Conservation (phyloP, 2,329 filamentous ascomycete species). For the Sclerotinia trifoliorum region DNA sequence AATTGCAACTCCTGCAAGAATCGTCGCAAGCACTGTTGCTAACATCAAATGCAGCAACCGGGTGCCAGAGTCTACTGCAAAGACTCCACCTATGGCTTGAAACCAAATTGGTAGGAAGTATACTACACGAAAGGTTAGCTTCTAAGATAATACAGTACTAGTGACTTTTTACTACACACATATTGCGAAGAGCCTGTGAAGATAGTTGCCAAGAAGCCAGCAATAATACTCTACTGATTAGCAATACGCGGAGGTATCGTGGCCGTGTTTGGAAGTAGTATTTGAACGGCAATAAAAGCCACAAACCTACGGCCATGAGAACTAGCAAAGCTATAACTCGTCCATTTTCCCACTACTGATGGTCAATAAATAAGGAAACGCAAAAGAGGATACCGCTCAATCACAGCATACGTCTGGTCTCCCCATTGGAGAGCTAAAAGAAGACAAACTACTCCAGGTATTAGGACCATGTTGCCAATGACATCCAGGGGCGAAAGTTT, state of each 20-base stretch:
- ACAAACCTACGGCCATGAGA: conserved; percentile 36
- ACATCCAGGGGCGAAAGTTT: conserved; percentile 10
- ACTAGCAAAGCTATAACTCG: conserved; percentile 40
- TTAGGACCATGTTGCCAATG: background rate
- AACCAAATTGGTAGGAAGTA: conserved; percentile 50
- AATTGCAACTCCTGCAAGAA: conserved; percentile 27
- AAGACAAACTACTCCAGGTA: conserved; percentile 36
- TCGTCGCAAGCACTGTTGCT: conserved; percentile 33
- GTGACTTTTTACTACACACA: background rate
- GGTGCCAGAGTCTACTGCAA: conserved; percentile 46
- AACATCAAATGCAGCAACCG: conserved; percentile 41
- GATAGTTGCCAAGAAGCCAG: conserved; percentile 28
- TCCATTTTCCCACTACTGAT: conserved; percentile 24
- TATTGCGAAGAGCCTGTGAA: background rate
- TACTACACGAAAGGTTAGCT: background rate
- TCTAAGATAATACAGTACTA: background rate
- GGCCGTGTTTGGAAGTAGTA: conserved; percentile 23
- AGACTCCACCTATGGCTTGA: conserved; percentile 45
- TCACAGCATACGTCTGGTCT: conserved; percentile 41
- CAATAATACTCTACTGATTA: conserved; percentile 35
- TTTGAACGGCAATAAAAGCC: conserved; percentile 38
- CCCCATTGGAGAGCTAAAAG: conserved; percentile 40
- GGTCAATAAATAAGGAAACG: background rate
- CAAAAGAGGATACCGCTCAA: background rate
- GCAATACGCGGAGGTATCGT: conserved; percentile 43